Evolutionary conservation across 768 basidiomycete genomes (phyloP).

Genomic region (Tricholoma matsutake): DNA sequence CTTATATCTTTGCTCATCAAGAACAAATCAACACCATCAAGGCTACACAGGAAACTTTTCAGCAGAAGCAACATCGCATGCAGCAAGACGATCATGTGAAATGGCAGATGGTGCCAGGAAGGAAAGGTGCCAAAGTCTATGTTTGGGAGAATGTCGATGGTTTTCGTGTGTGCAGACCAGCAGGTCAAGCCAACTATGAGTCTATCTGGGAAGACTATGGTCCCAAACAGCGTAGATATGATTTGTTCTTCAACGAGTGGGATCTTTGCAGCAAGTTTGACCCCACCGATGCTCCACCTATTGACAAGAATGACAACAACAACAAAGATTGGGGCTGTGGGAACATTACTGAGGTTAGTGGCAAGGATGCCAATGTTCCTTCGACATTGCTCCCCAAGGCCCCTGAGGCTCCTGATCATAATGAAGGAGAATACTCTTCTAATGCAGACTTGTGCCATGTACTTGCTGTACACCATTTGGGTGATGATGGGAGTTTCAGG

Average conservation of each 20-base stretch:
- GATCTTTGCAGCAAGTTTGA: too few relatives aligned
- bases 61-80: neutral
- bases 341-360: neutral
- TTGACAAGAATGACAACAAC: slow-evolving; percentile 5
- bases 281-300: slow-evolving; percentile 4
- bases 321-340: too few relatives aligned
- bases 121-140: slow-evolving; percentile 18
- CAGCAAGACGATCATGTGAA: slow-evolving; percentile 1
- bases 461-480: neutral
- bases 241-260: slow-evolving; percentile 18
- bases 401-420: too few relatives aligned
- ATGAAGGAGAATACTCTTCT: too few relatives aligned
- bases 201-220: slow-evolving; percentile 9
- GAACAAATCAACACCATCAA: too few relatives aligned
- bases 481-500: neutral
- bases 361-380: neutral
- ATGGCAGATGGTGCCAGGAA: slow-evolving; percentile 8
- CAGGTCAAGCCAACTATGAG: too few relatives aligned
- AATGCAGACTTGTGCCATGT: too few relatives aligned
- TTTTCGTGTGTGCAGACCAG: too few relatives aligned
- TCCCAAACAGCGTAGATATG: slow-evolving; percentile 12
- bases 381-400: neutral
- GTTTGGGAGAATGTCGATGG: slow-evolving; percentile 21
- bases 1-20: neutral
- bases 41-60: neutral